Conservation (phyloP, 2,329 filamentous ascomycete genomes). For the Fusarium sterilihyphosum region DNA sequence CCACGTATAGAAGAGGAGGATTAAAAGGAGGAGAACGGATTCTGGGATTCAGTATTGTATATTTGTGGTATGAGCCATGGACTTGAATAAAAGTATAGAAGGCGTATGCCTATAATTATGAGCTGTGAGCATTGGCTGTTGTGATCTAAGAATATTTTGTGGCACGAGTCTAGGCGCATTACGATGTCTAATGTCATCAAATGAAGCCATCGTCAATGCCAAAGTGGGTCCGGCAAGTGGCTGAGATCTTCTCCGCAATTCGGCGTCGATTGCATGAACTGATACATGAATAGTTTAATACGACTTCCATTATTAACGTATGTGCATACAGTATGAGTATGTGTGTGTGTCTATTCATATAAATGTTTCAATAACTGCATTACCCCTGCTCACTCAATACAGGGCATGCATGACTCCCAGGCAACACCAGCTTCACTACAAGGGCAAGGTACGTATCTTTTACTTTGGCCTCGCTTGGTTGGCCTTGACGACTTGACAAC, state of each 20-base stretch:
- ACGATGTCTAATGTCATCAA: not conserved
- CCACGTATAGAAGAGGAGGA: slow-evolving; percentile 23
- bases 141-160: not conserved
- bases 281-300: not conserved
- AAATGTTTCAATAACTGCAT: not conserved
- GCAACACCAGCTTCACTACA: slow-evolving; percentile 4
- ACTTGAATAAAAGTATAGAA: slow-evolving; percentile 31
- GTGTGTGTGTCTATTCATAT: not conserved
- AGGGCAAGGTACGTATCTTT: slow-evolving; percentile 22
- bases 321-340: not conserved
- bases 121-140: not conserved
- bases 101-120: slow-evolving; percentile 8
- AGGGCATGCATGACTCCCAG: slow-evolving; percentile 14
- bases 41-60: not conserved
- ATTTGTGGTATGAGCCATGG: not conserved
- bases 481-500: slow-evolving; percentile 28
- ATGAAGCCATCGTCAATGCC: slow-evolving; percentile 5
- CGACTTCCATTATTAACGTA: not conserved
- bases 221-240: slow-evolving; percentile 7
- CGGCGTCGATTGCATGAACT: slow-evolving; percentile 30
- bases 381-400: slow-evolving; percentile 5
- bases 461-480: slow-evolving; percentile 16
- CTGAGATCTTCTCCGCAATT: slow-evolving; percentile 25
- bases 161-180: not conserved
- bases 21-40: not conserved